phyloP scores from a whole-genome alignment of 1,284 basidiomycete genomes.

The Cryptococcus sp. region DNA sequence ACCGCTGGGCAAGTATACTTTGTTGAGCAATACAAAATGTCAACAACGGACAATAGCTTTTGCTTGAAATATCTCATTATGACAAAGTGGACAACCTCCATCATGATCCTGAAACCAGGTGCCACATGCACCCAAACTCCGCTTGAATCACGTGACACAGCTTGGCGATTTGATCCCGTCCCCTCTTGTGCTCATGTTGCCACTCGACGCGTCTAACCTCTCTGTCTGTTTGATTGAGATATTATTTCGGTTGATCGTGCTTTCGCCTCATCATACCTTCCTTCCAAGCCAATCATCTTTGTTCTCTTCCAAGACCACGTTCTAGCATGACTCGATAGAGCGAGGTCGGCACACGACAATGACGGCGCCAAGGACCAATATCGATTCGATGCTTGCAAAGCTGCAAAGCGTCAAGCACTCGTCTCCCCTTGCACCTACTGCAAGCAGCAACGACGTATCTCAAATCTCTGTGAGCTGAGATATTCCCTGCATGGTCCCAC shows the following conservation, averaged over 20 bases:
- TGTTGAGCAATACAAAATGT: not conserved
- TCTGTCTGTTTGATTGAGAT: not conserved
- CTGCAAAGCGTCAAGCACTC: not conserved
- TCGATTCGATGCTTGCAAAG: not conserved
- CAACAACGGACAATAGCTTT: not conserved
- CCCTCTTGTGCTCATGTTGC: too few species aligned
- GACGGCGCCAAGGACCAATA: not conserved
- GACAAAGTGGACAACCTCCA: constrained; percentile 16
- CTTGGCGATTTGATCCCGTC: not conserved
- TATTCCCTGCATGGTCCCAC: too few species aligned
- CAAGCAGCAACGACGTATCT: too few species aligned
- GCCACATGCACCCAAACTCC: not conserved
- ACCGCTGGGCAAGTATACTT: too few species aligned
- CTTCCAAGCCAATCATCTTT: too few species aligned
- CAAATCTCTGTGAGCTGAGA: too few species aligned
- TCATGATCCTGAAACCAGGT: not conserved
- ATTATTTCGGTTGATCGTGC: too few species aligned
- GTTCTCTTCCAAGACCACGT: too few species aligned
- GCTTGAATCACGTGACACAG: too few species aligned
- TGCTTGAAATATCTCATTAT: not conserved
- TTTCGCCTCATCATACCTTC: too few species aligned
- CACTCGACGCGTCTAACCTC: not conserved
- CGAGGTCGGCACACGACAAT: not conserved
- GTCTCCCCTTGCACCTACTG: too few species aligned
- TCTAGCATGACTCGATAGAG: not conserved